Conservation (phyloP, 2,329 filamentous ascomycete genomes). For the Nemania diffusa region DNA sequence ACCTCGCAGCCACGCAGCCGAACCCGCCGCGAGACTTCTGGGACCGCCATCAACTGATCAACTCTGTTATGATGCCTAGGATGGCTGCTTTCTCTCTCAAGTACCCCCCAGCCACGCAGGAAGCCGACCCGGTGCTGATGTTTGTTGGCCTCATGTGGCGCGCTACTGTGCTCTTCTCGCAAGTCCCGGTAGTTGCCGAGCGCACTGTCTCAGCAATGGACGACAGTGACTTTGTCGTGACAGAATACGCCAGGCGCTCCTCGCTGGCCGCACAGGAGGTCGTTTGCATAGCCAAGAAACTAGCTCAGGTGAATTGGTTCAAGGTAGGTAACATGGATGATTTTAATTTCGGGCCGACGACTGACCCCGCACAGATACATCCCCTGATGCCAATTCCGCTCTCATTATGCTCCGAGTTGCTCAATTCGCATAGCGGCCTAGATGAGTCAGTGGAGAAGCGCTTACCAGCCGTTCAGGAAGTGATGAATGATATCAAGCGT, state of each 20-base stretch:
- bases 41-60: constrained; percentile 20
- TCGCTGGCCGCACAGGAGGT: constrained; percentile 24
- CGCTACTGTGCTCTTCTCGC: constrained; percentile 18
- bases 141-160: constrained; percentile 24
- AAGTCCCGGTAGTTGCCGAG: constrained; percentile 16
- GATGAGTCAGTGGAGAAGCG: constrained; percentile 16
- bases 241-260: constrained; percentile 20
- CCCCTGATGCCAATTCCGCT: constrained; percentile 23
- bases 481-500: constrained; percentile 21
- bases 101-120: constrained; percentile 14
- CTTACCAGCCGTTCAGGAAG: constrained; percentile 8
- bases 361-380: constrained; percentile 15
- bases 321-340: constrained; percentile 4
- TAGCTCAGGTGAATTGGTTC: constrained; percentile 26
- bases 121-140: constrained; percentile 20
- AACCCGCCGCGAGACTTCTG: constrained; percentile 20
- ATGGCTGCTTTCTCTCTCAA: constrained; percentile 23
- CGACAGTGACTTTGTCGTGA: constrained; percentile 12
- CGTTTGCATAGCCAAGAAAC: constrained; percentile 14
- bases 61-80: constrained; percentile 16
- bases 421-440: constrained; percentile 14
- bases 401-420: constrained; percentile 22
- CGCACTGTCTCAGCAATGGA: constrained; percentile 4
- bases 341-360: neutral
- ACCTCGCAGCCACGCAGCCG: constrained; percentile 13